Conservation (phyloP, 805 yeast species). For the Suhomyces pyralidae region DNA sequence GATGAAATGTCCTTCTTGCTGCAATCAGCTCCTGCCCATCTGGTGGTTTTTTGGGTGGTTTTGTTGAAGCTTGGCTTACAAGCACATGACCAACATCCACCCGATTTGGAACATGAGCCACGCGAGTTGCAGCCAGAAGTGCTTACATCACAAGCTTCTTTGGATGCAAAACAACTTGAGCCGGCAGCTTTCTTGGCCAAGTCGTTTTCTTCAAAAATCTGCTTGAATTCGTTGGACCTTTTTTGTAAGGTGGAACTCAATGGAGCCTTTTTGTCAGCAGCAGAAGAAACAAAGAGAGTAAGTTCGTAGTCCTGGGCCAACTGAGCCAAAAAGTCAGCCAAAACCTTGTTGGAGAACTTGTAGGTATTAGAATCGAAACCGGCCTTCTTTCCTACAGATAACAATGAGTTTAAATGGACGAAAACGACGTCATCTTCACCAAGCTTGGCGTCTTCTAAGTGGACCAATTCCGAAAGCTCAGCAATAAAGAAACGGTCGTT, state of each 20-base stretch:
- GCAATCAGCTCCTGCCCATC: slow-evolving; percentile 60
- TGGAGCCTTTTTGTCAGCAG: slow-evolving; percentile 12
- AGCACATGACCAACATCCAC: slow-evolving; percentile 48
- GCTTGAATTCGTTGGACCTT: slow-evolving; percentile 16
- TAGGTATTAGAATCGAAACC: slow-evolving; percentile 44
- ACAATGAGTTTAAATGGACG: slow-evolving; percentile 42
- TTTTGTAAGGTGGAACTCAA: slow-evolving; percentile 10
- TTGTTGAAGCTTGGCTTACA: slow-evolving; percentile 46
- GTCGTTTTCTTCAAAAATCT: slow-evolving; percentile 11
- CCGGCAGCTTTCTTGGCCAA: slow-evolving; percentile 13
- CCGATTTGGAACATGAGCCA: slow-evolving; percentile 46
- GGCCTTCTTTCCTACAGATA: slow-evolving; percentile 39
- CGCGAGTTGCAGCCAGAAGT: slow-evolving; percentile 53
- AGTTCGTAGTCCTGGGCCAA: slow-evolving; percentile 18
- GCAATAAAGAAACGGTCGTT: slow-evolving; percentile 47
- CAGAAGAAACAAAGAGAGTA: slow-evolving; percentile 14
- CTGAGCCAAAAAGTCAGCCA: slow-evolving; percentile 19
- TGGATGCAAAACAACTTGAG: slow-evolving; percentile 37
- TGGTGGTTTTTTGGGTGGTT: slow-evolving; percentile 43
- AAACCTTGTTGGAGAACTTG: slow-evolving; percentile 32
- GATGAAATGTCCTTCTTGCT: slow-evolving; percentile 64
- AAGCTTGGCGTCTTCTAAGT: slow-evolving; percentile 26
- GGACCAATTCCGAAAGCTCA: slow-evolving; percentile 48
- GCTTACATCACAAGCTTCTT: slow-evolving; percentile 45
- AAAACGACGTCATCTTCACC: slow-evolving; percentile 25